Evolutionary conservation across 202 grass and related monocot species (phyloP), one percentile per base, ranked within the genome.

Genomic region (Cymbopogon flexuosus): DNA sequence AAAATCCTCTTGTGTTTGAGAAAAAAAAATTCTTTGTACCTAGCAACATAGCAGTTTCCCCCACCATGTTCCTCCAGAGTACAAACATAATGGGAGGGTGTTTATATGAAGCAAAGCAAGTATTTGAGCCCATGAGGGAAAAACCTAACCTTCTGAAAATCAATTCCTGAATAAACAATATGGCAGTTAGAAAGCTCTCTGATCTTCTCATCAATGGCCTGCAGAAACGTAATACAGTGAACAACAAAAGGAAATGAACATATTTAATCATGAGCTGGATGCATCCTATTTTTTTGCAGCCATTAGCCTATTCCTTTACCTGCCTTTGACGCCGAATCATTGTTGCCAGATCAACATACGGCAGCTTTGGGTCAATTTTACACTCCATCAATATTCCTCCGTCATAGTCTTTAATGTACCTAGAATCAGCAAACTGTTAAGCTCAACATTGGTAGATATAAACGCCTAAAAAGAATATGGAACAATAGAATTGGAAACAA

Each of bases 151-250:
- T 96, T 99, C 84, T 99, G 96, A 74, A 99, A 99, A 77, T 99
- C 90, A 43, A 99, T 96, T 84, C 96, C 96, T 47, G 78, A 24
- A 87, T 99, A 99, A 82, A 99, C 92, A 76, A 99, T 96, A 81
- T 99, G 96, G 62, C 96, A 96, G 63, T 99, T 96, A 19, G 96
- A 99, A 81, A 99, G 92, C 15, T 99, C 96, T 85, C 89, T 95
- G 63, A 99, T 99, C 68, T 96, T 99, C 85, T 99, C 96, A 71
- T 99, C 96, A 87, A 99, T 96, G 84, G 96, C 87, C 96, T 99
- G 85, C 29, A 89, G 23, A 76, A n/a, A 49, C 43, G 22, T 83
- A 79, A 76, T 58, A 83, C 22, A 79, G 46, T 72, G 30, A 83
- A 54, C 47, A 24, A n/a, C 4, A 36, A 59, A 10, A 77, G 71